Evolutionary conservation across 306 rosid genomes (phyloP), one percentile per base, ranked within the genome.

Genomic region (Trichosanthes cucumerina): DNA sequence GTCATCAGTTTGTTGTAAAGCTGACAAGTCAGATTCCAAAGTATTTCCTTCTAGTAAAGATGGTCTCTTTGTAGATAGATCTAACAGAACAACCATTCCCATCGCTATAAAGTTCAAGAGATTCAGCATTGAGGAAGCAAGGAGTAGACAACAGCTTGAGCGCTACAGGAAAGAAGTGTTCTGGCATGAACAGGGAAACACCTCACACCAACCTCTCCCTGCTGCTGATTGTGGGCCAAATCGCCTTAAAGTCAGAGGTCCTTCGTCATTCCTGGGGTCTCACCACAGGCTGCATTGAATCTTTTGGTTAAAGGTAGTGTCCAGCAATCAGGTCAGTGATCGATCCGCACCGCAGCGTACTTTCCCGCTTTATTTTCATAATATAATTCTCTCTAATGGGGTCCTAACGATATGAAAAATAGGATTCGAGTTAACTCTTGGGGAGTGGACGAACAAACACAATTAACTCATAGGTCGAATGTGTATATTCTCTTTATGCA

Each of bases 401-500:
- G 82, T 88, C 83, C 90, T 89, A 94, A 94, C 93, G 73, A 90
- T 84, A 89, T 85, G 78, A 80, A 52, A 81, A 80, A 86, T 83
- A 81, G 87, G 81, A 87, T 83, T 24, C 58, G 58, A 75, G 65
- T 93, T 85, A 88, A 85, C 87, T 90, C 87, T 89, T 78, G 46
- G 91, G 92, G 87, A 87, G 95, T 92, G 19, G 16, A 47, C 4
- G 87, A 93, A 84, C 12, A 68, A 88, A 79, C 79, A 82, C 68
- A 46, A 82, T 86, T 93, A 92, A 93, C 92, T 88, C 68, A 41
- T 63, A 80, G 87, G 66, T 81, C n/a, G 10, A 83, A 79, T 82
- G 86, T 88, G 87, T 81, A 88, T 85, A 92, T 90, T 95, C 16
- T n/a, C 91, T 94, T 91, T 87, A 90, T 92, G 96, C 93, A 84